phyloP scores from a whole-genome alignment of 192 early-diverging fungal genomes.

The Coemansia sp. region DNA sequence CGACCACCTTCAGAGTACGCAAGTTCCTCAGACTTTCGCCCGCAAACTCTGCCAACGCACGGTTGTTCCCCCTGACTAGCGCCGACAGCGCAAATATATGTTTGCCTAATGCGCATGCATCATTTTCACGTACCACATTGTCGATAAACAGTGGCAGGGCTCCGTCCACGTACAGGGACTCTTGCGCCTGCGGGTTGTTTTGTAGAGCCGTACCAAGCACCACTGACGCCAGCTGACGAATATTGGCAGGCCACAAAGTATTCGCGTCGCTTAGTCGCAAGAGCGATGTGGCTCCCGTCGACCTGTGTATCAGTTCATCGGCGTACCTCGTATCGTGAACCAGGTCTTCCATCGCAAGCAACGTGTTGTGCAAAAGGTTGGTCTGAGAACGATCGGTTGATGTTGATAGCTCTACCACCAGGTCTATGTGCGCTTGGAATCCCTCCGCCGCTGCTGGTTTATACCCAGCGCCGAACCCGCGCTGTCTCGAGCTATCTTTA shows the following conservation, averaged over 20 bases:
- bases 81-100: conserved; percentile 51
- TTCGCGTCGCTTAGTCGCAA: conserved; percentile 41
- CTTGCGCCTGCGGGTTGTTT: conserved; percentile 45
- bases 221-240: conserved; percentile 53
- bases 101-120: conserved; percentile 23
- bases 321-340: conserved; percentile 63
- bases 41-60: conserved; percentile 40
- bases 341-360: conserved; percentile 61
- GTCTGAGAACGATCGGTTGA: conserved; percentile 4
- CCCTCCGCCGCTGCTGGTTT: conserved; percentile 9
- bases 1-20: conserved; percentile 2
- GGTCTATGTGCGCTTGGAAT: conserved; percentile 37
- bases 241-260: conserved; percentile 14
- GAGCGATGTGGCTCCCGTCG: conserved; percentile 33
- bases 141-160: conserved; percentile 28
- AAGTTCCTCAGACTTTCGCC: conserved; percentile 12
- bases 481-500: not conserved
- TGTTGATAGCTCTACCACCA: conserved; percentile 11
- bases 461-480: not conserved
- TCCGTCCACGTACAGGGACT: conserved; percentile 10
- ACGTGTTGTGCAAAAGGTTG: conserved; percentile 20
- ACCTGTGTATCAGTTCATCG: conserved; percentile 42
- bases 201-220: conserved; percentile 62
- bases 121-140: conserved; percentile 17
- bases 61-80: conserved; percentile 41